These are phyloP conservation scores for Lathyrus aphaca DNA, from an alignment of 306 rosid genomes.

Conservation along the genomic window DNA sequence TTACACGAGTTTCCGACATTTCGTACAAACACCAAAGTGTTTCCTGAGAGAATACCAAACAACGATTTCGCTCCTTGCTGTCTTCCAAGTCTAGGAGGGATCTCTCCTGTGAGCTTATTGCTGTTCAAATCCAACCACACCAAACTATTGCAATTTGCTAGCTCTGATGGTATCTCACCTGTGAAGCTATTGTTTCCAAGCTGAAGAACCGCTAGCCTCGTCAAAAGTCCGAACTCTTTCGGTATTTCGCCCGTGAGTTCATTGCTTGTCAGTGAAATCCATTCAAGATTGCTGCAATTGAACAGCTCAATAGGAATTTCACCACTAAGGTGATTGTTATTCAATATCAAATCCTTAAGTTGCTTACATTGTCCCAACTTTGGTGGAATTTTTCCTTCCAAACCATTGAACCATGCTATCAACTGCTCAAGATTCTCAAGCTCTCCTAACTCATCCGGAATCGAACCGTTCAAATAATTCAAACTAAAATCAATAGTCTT, in stretches of 20 bases:
- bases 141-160: slow-evolving; percentile 83
- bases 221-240: slow-evolving; percentile 67
- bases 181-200: slow-evolving; percentile 89
- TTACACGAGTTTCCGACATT: slow-evolving; percentile 89
- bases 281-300: slow-evolving; percentile 84
- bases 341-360: slow-evolving; percentile 88
- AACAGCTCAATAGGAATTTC: slow-evolving; percentile 77
- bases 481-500: slow-evolving; percentile 88
- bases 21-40: slow-evolving; percentile 88
- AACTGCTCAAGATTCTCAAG: slow-evolving; percentile 83
- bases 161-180: slow-evolving; percentile 84
- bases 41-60: slow-evolving; percentile 83
- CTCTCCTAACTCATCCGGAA: slow-evolving; percentile 87
- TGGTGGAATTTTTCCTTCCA: slow-evolving; percentile 86
- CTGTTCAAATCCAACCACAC: slow-evolving; percentile 99
- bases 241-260: slow-evolving; percentile 76
- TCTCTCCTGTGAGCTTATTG: slow-evolving; percentile 92
- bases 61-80: slow-evolving; percentile 83
- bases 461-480: slow-evolving; percentile 82
- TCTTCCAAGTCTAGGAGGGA: slow-evolving; percentile 91
- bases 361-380: slow-evolving; percentile 83
- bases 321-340: slow-evolving; percentile 72
- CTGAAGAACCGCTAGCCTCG: slow-evolving; percentile 87
- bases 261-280: slow-evolving; percentile 94
- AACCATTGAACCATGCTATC: slow-evolving; percentile 90